Conservation (phyloP, 768 basidiomycete species). For the Astraeus odoratus region DNA sequence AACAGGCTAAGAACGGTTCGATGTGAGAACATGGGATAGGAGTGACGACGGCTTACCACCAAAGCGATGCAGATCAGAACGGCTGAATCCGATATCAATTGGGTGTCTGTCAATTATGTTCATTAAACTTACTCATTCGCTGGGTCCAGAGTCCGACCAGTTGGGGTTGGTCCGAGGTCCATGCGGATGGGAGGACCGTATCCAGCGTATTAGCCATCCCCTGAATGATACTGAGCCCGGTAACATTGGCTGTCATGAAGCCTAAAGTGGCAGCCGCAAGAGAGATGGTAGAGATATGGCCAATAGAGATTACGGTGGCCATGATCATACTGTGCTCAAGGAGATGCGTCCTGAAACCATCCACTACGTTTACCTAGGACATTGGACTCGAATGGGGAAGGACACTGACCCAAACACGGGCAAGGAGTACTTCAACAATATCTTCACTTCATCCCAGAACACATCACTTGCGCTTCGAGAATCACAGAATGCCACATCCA, state of each 20-base stretch:
- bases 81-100: conserved; percentile 28
- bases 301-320: conserved; percentile 82
- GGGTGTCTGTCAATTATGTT: neutral
- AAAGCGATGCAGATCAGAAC: conserved; percentile 51
- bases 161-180: conserved; percentile 81
- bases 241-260: conserved; percentile 66
- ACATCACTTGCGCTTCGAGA: conserved; percentile 20
- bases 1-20: conserved; percentile 36
- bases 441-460: conserved; percentile 51
- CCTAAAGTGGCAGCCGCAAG: conserved; percentile 78
- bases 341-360: conserved; percentile 53
- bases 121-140: conserved; percentile 59
- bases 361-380: neutral
- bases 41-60: conserved; percentile 41
- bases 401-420: conserved; percentile 65
- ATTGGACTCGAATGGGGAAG: neutral
- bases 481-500: conserved; percentile 16
- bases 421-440: conserved; percentile 57
- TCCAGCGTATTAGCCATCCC: conserved; percentile 85
- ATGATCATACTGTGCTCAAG: conserved; percentile 86
- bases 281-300: conserved; percentile 84
- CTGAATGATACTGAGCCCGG: conserved; percentile 58
- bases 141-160: conserved; percentile 89
- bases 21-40: neutral
- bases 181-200: conserved; percentile 89